These are phyloP conservation scores for Friedmanniomyces simplex DNA, from an alignment of 495 filamentous ascomycete species.

Conservation along the genomic window DNA sequence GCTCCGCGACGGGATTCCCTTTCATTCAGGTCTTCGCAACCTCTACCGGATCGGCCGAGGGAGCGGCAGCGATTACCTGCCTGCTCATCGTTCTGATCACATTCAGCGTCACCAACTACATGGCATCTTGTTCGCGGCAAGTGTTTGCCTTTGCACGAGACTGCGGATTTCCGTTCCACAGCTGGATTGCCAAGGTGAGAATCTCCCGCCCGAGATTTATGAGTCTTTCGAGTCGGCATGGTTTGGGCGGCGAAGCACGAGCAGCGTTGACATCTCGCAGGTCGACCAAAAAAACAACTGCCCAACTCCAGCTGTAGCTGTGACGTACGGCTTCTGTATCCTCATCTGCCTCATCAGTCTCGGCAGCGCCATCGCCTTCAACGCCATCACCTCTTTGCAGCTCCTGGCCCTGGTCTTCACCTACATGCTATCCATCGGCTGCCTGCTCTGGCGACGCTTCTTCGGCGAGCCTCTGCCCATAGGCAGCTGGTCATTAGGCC, in stretches of 20 bases:
- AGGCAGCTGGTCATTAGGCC: constrained; percentile 8
- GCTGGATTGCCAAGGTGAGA: constrained; percentile 1
- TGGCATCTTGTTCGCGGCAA: constrained; percentile 13
- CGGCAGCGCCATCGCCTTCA: constrained; percentile 16
- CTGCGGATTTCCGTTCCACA: constrained; percentile 3
- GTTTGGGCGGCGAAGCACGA: constrained; percentile 3
- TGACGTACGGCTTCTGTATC: constrained; percentile 1
- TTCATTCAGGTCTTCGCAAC: constrained; percentile 14
- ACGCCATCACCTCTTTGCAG: constrained; percentile 13
- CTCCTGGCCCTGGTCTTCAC: constrained; percentile 9
- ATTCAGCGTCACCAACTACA: constrained; percentile 14
- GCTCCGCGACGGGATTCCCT: constrained; percentile 5
- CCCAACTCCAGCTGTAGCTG: constrained; percentile 3
- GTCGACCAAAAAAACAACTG: constrained; percentile 1
- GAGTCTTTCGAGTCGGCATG: neutral
- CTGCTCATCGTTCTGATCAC: constrained; percentile 13
- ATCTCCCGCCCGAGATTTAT: neutral
- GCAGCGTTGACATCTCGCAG: constrained; percentile 2
- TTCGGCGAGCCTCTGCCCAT: constrained; percentile 9
- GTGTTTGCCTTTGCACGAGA: constrained; percentile 17
- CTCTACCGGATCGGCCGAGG: constrained; percentile 3
- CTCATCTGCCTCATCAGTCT: constrained; percentile 16
- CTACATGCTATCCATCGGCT: constrained; percentile 7
- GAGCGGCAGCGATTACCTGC: constrained; percentile 2
- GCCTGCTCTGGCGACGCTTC: constrained; percentile 10